Evolutionary conservation across 2,329 filamentous ascomycete species (phyloP).

Genomic region (Calonectria henricotiae): DNA sequence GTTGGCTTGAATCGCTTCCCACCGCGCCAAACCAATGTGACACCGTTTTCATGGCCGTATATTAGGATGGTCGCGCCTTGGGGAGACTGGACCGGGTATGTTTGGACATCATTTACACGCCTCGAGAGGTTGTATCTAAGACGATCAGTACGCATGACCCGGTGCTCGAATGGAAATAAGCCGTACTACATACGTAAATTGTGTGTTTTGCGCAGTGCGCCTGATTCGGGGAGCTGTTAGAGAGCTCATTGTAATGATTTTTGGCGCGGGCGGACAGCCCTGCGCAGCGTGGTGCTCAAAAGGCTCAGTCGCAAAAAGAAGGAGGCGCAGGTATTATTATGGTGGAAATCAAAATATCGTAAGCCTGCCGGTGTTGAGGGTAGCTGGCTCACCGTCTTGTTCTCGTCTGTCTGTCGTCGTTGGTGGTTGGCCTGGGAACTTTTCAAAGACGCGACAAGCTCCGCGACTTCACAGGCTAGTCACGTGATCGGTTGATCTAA

Average conservation of each 20-base stretch:
- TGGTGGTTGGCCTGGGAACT: slow-evolving; percentile 45
- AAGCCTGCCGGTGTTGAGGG: slow-evolving; percentile 3
- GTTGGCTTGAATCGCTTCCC: slow-evolving; percentile 72
- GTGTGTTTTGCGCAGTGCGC: slow-evolving; percentile 66
- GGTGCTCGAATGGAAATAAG: not conserved
- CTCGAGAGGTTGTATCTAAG: slow-evolving; percentile 73
- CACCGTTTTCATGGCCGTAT: slow-evolving; percentile 76
- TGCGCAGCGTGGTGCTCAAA: not conserved
- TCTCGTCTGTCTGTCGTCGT: slow-evolving; percentile 30
- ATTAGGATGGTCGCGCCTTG: slow-evolving; percentile 77
- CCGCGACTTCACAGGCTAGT: slow-evolving; percentile 44
- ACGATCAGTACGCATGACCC: slow-evolving; percentile 30
- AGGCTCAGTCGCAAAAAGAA: not conserved
- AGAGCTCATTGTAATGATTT: slow-evolving; percentile 54
- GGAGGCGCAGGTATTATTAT: not conserved
- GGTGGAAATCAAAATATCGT: not conserved
- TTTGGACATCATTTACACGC: slow-evolving; percentile 73
- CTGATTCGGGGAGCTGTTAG: slow-evolving; percentile 61
- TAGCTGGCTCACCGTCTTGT: slow-evolving; percentile 23
- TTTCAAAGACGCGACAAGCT: slow-evolving; percentile 51
- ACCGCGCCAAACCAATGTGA: slow-evolving; percentile 76
- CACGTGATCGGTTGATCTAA: slow-evolving; percentile 41
- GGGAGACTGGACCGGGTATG: slow-evolving; percentile 74
- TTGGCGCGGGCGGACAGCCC: slow-evolving; percentile 49
- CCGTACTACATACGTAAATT: slow-evolving; percentile 62